Evolutionary conservation across 768 basidiomycete species (phyloP).

Genomic region (Tulasnella sp.): DNA sequence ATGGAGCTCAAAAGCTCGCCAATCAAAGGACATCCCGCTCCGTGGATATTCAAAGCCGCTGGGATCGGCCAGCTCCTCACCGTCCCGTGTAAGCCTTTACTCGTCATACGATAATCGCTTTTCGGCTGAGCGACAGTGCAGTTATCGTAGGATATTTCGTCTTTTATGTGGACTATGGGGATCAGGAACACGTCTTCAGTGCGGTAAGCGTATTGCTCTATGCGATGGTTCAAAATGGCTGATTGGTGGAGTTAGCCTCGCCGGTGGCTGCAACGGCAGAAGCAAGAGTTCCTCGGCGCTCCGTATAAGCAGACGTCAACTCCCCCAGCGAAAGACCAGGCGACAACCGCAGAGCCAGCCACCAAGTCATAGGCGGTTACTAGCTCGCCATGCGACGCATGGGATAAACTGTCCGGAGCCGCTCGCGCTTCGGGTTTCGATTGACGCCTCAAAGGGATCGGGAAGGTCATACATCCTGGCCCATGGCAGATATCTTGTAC

Average conservation of each 20-base stretch:
- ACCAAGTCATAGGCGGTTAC: too few relatives aligned
- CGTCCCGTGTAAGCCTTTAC: background rate
- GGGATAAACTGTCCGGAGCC: too few relatives aligned
- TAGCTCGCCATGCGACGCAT: too few relatives aligned
- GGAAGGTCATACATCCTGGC: too few relatives aligned
- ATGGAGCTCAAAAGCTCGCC: background rate
- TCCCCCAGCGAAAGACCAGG: background rate
- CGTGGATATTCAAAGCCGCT: slow-evolving; percentile 1
- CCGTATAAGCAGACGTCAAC: background rate
- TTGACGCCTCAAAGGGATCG: too few relatives aligned
- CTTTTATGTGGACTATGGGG: slow-evolving; percentile 6
- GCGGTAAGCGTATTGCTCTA: background rate
- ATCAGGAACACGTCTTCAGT: slow-evolving; percentile 12
- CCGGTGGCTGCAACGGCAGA: slow-evolving; percentile 9
- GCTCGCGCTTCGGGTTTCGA: too few relatives aligned
- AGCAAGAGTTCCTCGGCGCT: background rate
- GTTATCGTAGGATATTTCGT: slow-evolving; percentile 10
- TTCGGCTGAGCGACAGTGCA: background rate
- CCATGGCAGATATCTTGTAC: too few relatives aligned
- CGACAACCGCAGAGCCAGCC: background rate
- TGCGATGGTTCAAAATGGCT: background rate
- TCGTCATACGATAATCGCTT: too few relatives aligned
- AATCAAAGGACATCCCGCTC: background rate
- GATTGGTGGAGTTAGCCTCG: background rate
- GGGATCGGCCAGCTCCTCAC: slow-evolving; percentile 5